These are phyloP conservation scores for Nitzschia sp. DNA, from an alignment of 108 stramenopile species.

Conservation along the genomic window DNA sequence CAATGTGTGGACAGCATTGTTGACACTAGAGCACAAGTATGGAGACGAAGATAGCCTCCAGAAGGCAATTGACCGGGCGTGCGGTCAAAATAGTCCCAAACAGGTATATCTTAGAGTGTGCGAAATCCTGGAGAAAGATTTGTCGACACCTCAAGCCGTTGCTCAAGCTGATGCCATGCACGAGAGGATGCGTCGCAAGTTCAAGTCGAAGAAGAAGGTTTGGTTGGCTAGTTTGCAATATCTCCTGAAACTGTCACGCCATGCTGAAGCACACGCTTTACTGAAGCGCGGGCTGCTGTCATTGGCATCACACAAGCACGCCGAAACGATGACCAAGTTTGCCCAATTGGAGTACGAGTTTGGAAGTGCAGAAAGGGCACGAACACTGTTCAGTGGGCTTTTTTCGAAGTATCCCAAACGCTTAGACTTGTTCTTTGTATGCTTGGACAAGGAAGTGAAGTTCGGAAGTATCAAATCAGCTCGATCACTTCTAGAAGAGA, in stretches of 20 bases:
- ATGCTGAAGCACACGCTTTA: conserved; percentile 79
- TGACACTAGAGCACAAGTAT: conserved; percentile 92
- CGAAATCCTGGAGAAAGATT: conserved; percentile 81
- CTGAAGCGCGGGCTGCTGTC: conserved; percentile 85
- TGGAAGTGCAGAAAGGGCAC: conserved; percentile 83
- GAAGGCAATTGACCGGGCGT: conserved; percentile 75
- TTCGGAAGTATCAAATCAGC: conserved; percentile 77
- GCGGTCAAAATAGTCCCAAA: conserved; percentile 90
- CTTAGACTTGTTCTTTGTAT: conserved; percentile 90
- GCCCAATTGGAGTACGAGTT: conserved; percentile 91
- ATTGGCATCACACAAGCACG: conserved; percentile 88
- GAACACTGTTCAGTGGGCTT: conserved; percentile 90
- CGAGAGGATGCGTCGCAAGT: conserved; percentile 83
- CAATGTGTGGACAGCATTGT: conserved; percentile 93
- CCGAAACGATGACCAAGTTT: conserved; percentile 84
- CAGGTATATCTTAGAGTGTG: conserved; percentile 87
- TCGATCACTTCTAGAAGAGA: conserved; percentile 72
- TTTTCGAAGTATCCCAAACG: conserved; percentile 86
- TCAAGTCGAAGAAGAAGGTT: conserved; percentile 86
- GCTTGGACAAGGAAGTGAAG: conserved; percentile 95
- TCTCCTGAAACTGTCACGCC: conserved; percentile 63
- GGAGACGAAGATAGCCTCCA: conserved; percentile 73
- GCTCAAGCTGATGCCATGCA: conserved; percentile 73
- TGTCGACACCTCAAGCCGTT: conserved; percentile 36
- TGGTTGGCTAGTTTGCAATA: conserved; percentile 88